Conservation (phyloP, 768 basidiomycete genomes). For the Pisolithus microcarpus region DNA sequence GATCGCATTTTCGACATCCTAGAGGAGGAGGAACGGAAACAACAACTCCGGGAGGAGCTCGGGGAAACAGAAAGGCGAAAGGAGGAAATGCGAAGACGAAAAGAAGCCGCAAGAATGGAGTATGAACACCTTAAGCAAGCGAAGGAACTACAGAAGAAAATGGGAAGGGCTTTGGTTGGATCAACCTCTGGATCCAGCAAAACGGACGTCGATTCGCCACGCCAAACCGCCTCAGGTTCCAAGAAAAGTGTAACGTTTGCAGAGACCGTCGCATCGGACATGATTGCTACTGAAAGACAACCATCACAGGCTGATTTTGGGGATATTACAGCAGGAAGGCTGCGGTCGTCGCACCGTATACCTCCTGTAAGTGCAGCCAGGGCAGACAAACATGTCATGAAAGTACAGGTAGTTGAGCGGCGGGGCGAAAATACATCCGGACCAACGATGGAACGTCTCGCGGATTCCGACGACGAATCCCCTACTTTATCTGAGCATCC, state of each 20-base stretch:
- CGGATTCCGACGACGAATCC: slow-evolving; percentile 71
- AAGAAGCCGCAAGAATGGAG: slow-evolving; percentile 39
- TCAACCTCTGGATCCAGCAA: slow-evolving; percentile 33
- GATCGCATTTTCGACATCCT: slow-evolving; percentile 59
- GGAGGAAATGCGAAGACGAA: slow-evolving; percentile 45
- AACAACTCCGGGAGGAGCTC: slow-evolving; percentile 35
- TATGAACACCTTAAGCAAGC: slow-evolving; percentile 32
- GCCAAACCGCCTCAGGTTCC: slow-evolving; percentile 24
- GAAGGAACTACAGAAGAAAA: slow-evolving; percentile 62
- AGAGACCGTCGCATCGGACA: slow-evolving; percentile 25
- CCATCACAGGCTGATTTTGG: slow-evolving; percentile 37
- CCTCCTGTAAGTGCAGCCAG: slow-evolving; percentile 26
- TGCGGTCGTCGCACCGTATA: slow-evolving; percentile 35
- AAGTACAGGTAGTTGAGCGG: slow-evolving; percentile 63
- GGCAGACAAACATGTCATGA: slow-evolving; percentile 47
- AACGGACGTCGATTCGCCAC: slow-evolving; percentile 27
- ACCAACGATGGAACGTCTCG: slow-evolving; percentile 4
- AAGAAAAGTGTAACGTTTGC: slow-evolving; percentile 67
- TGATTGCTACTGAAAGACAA: slow-evolving; percentile 11
- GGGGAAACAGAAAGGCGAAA: slow-evolving; percentile 35
- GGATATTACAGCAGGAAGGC: slow-evolving; percentile 45
- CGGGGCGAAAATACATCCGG: slow-evolving; percentile 19
- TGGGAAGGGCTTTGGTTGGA: slow-evolving; percentile 49
- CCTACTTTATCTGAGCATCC: slow-evolving; percentile 25
- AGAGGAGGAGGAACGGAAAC: slow-evolving; percentile 59